Evolutionary conservation across 768 basidiomycete genomes (phyloP).

Genomic region (Tulasnella sp.): DNA sequence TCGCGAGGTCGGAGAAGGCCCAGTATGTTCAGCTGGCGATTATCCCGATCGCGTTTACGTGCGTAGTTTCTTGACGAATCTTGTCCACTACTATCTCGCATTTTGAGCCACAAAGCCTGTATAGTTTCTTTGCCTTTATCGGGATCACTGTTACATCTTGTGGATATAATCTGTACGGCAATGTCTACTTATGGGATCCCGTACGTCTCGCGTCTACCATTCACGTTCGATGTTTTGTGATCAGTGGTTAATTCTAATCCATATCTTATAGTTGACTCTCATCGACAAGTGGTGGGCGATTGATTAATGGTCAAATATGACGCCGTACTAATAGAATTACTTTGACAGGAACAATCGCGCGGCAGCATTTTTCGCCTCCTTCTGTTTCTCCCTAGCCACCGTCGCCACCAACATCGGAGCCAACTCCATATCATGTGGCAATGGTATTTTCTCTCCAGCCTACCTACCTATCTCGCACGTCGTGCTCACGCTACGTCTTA

Average conservation of each 20-base stretch:
- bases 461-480: not conserved
- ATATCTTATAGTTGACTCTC: not conserved
- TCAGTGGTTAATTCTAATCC: not conserved
- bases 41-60: conserved; percentile 65
- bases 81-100: too few relatives aligned
- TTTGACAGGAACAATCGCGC: conserved; percentile 68
- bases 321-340: conserved; percentile 14
- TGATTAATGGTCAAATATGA: not conserved
- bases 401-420: conserved; percentile 63
- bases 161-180: conserved; percentile 58
- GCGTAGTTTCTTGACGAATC: too few relatives aligned
- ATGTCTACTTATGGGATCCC: conserved; percentile 56
- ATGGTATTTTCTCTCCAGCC: conserved; percentile 63
- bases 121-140: conserved; percentile 50
- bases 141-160: conserved; percentile 76
- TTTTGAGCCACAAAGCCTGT: not conserved
- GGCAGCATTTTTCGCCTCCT: conserved; percentile 71
- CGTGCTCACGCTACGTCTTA: too few relatives aligned
- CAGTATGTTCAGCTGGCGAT: conserved; percentile 66
- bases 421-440: conserved; percentile 65
- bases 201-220: conserved; percentile 33
- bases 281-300: conserved; percentile 5
- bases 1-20: conserved; percentile 40
- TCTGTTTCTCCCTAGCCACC: conserved; percentile 61
- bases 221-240: not conserved